Percentiles rank a stretch among this genome's conserved stretches.
These are phyloP conservation scores for Beauveria caledonica DNA, from an alignment of 2,329 filamentous ascomycete genomes.

Conservation along the genomic window DNA sequence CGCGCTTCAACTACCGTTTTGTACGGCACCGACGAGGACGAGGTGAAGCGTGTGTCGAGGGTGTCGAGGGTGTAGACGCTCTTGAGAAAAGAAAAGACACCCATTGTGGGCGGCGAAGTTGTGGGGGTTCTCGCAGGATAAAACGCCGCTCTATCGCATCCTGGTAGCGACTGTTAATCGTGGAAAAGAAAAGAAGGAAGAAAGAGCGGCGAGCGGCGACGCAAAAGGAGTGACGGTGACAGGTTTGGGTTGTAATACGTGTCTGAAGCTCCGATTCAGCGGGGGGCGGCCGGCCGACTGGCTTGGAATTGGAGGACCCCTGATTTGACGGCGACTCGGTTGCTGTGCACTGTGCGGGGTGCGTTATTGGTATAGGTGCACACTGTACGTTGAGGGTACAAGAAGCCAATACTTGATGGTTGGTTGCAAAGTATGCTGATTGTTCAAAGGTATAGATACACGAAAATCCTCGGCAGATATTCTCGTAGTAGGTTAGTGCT, in stretches of 20 bases:
- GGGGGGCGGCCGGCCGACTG: not conserved
- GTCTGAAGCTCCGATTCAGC: not conserved
- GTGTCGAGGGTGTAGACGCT: conserved; percentile 58
- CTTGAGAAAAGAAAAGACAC: conserved; percentile 33
- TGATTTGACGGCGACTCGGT: conserved; percentile 5
- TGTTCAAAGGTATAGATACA: too few relatives aligned
- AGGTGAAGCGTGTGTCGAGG: conserved; percentile 56
- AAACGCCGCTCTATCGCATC: not conserved
- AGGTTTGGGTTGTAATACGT: not conserved
- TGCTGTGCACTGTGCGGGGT: not conserved
- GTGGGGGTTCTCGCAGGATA: too few relatives aligned
- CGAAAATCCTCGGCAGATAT: too few relatives aligned
- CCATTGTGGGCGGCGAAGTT: conserved; percentile 24
- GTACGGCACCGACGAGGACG: conserved; percentile 60
- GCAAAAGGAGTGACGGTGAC: not conserved
- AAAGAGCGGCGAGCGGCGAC: not conserved
- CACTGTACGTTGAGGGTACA: not conserved
- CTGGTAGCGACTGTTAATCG: not conserved
- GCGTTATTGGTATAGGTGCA: not conserved
- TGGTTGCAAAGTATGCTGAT: too few relatives aligned
- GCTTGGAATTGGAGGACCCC: conserved; percentile 10
- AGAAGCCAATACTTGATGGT: not conserved
- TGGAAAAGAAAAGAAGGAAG: not conserved
- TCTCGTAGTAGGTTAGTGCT: too few relatives aligned
- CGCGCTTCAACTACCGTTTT: conserved; percentile 46